Evolutionary conservation across 345 rosid genomes (phyloP), one percentile per base, ranked within the genome.

Genomic region (Sapria himalayana): DNA sequence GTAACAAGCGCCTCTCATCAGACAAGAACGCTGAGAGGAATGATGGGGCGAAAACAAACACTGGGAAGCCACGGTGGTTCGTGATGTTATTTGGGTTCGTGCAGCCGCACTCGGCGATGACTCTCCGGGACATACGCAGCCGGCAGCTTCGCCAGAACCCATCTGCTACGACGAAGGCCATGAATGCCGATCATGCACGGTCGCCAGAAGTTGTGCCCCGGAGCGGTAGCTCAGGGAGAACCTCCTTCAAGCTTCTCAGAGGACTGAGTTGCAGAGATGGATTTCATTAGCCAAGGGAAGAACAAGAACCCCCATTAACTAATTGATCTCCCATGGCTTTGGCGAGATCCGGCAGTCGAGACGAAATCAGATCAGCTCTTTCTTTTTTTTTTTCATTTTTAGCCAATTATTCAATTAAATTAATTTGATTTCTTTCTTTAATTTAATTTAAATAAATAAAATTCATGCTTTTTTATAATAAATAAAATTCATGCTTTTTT

Each of bases 231-330:
- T 29, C 73, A 8, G 43, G 70, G 23, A 64, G 43, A 43, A 51
- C 62, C 21, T 69, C 76, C 2, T 71, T 80, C 64, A 56, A 25
- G 43, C 38, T 81, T 33, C 66, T 81, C 29, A 65, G 61, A 27
- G 85, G 73, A 23, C 46, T 77, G 48, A 74, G 89, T 42, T 81
- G 93, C 64, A 63, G 62, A 36, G 74, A 62, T n/a, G n/a, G n/a
- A n/a, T n/a, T n/a, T n/a, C n/a, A n/a, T 41, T n/a, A n/a, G n/a
- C n/a, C n/a, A n/a, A n/a, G n/a, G n/a, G n/a, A n/a, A n/a, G n/a
- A n/a, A n/a, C n/a, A n/a, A n/a, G n/a, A n/a, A n/a, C n/a, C n/a
- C n/a, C n/a, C n/a, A n/a, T n/a, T n/a, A n/a, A n/a, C n/a, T n/a
- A n/a, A n/a, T n/a, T n/a, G n/a, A n/a, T n/a, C n/a, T n/a, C n/a